A percentile compares a stretch with the other conserved stretches of the same genome.
phyloP scores from a whole-genome alignment of 2,329 filamentous ascomycete species.

The Fusarium sp. region DNA sequence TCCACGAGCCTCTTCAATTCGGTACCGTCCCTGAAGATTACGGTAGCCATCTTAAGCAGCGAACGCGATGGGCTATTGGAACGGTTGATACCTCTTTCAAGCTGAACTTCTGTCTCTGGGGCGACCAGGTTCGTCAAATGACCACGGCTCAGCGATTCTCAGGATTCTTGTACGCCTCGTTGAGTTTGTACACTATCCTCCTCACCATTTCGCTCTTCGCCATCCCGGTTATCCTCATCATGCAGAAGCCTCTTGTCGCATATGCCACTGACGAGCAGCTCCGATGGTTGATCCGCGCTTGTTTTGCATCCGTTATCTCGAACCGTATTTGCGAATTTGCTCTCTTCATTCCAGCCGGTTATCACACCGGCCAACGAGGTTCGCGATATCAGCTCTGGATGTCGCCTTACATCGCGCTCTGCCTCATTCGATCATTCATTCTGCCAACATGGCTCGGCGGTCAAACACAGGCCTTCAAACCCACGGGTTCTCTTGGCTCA shows the following conservation, averaged over 20 bases:
- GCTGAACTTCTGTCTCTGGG: conserved; percentile 70
- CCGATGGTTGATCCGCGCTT: conserved; percentile 68
- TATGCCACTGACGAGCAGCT: conserved; percentile 66
- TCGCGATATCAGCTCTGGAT: conserved; percentile 71
- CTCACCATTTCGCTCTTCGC: conserved; percentile 67
- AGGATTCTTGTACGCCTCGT: conserved; percentile 67
- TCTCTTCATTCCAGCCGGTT: conserved; percentile 70
- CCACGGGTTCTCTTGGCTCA: conserved; percentile 68
- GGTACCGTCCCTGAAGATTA: conserved; percentile 70
- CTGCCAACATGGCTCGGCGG: conserved; percentile 71
- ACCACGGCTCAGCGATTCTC: conserved; percentile 68
- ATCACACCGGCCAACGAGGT: conserved; percentile 69
- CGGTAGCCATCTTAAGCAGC: conserved; percentile 67
- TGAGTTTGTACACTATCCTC: conserved; percentile 68
- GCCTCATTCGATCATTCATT: conserved; percentile 68
- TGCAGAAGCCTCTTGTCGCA: conserved; percentile 68
- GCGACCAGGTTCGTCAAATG: conserved; percentile 65
- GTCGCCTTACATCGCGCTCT: conserved; percentile 70
- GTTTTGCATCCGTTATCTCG: conserved; percentile 63
- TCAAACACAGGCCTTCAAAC: conserved; percentile 68
- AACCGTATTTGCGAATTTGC: conserved; percentile 69
- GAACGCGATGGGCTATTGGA: conserved; percentile 67
- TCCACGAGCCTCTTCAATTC: conserved; percentile 71
- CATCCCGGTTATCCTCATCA: conserved; percentile 69
- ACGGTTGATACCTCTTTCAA: conserved; percentile 71